Evolutionary conservation across 495 filamentous ascomycete species (phyloP), one percentile per base, ranked within the genome.

Genomic region (Aspergillus conjunctus): DNA sequence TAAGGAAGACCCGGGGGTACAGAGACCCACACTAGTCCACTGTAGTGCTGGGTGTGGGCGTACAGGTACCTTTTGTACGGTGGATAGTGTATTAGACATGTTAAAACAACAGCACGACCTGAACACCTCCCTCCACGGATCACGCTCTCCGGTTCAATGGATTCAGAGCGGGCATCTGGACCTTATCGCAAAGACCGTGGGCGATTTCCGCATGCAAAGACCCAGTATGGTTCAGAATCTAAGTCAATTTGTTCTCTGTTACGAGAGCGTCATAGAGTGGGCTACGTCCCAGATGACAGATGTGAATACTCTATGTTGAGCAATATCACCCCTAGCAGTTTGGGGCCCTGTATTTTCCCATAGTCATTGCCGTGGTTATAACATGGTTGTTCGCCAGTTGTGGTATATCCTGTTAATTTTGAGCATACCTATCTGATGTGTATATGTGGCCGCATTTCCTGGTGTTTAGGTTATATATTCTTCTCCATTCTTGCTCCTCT

Each of bases 221-320:
- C 74, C 97, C 7, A 96, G 92, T 75, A 98, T 98, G 94, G 93
- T 98, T 55, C 94, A 98, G 75, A 96, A 89, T 65, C 77, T 98
- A 61, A 84, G 91, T 61, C 94, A 98, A 73, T 98, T 88, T 74
- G 93, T 97, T 56, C 83, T 98, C 41, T 98, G 94, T 69, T 98
- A 98, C 71, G 94, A 98, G 75, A 95, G 89, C 30, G 83, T 97
- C 8, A 76, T 96, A 44, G 94, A 98, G 73, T 98, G 94, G 94
- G 74, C 92, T 17, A 76, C 79, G 44, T 76, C 75, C 55, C 77
- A 84, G 70, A 74, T 69, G 62, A 51, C 65, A 22, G 44, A 48
- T 21, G 17, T 65, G n/a, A 53, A 44, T 43, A 37, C 22, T 7
- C 37, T 12, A 33, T 5, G 12, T 41, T 59, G 64, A 54, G 41